phyloP scores from a whole-genome alignment of 73 alveolate genomes.

The Loxodes magnus region DNA sequence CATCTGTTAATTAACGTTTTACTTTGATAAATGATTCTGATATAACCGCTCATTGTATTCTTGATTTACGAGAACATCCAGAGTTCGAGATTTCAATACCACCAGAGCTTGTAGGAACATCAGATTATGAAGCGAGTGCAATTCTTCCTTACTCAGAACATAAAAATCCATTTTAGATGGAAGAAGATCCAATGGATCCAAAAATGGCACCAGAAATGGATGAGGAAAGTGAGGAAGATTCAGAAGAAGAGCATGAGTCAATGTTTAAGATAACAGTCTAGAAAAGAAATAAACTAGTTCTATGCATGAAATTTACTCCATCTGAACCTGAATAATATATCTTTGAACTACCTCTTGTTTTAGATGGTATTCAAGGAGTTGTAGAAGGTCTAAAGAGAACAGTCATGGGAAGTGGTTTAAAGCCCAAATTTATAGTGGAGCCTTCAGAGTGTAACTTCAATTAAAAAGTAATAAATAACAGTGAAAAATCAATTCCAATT shows the following conservation, averaged over 20 bases:
- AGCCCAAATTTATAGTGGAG: slow-evolving; percentile 73
- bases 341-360: slow-evolving; percentile 79
- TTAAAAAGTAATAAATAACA: slow-evolving; percentile 67
- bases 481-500: slow-evolving; percentile 70
- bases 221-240: slow-evolving; percentile 90
- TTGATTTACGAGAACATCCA: slow-evolving; percentile 82
- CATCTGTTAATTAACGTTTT: slow-evolving; percentile 18
- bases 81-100: slow-evolving; percentile 81
- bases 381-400: slow-evolving; percentile 66
- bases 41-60: slow-evolving; percentile 78
- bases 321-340: slow-evolving; percentile 65
- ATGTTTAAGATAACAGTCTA: slow-evolving; percentile 51
- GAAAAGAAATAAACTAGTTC: slow-evolving; percentile 42
- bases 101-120: slow-evolving; percentile 64
- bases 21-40: slow-evolving; percentile 15
- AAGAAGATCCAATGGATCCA: slow-evolving; percentile 63
- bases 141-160: slow-evolving; percentile 31
- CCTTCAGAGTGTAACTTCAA: slow-evolving; percentile 63
- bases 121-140: slow-evolving; percentile 68
- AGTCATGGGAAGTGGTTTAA: slow-evolving; percentile 83
- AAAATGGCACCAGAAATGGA: slow-evolving; percentile 47
- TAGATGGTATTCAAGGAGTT: slow-evolving; percentile 88
- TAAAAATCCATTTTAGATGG: slow-evolving; percentile 36
- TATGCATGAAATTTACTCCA: slow-evolving; percentile 71
- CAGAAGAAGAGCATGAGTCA: slow-evolving; percentile 48